phyloP scores from a whole-genome alignment of 352 stramenopile genomes.

The Peronospora tabacina region DNA sequence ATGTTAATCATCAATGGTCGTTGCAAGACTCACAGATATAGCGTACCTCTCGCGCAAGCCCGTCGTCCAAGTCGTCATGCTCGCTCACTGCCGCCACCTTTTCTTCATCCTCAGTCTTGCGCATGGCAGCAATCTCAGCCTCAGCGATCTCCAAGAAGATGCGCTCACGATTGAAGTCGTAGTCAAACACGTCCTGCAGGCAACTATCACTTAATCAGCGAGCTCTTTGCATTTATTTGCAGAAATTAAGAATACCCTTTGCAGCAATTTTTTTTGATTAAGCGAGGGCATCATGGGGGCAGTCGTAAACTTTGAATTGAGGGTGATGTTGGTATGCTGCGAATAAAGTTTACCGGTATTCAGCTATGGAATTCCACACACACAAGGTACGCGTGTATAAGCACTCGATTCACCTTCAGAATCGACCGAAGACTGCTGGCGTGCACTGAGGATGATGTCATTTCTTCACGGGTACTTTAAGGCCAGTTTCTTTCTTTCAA shows the following conservation, averaged over 20 bases:
- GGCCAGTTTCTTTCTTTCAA: background rate
- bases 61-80: slow-evolving; percentile 31
- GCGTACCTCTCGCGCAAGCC: slow-evolving; percentile 38
- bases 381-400: no score
- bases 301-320: slow-evolving; percentile 49
- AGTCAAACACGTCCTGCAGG: slow-evolving; percentile 58
- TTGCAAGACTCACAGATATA: background rate
- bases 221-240: background rate
- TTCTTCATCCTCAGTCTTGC: slow-evolving; percentile 26
- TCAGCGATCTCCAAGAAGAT: slow-evolving; percentile 61
- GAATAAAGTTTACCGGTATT: background rate
- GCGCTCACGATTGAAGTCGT: slow-evolving; percentile 62
- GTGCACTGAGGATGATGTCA: slow-evolving; percentile 31
- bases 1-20: background rate
- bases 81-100: slow-evolving; percentile 16
- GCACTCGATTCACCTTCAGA: slow-evolving; percentile 19
- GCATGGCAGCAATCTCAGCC: slow-evolving; percentile 49
- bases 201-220: background rate
- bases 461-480: slow-evolving; percentile 5
- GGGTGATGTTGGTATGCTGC: slow-evolving; percentile 43
- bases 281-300: slow-evolving; percentile 33
- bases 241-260: slow-evolving; percentile 25
- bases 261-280: slow-evolving; percentile 58
- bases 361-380: background rate
- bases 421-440: slow-evolving; percentile 25